A percentile compares a stretch with the other conserved stretches of the same genome.
Conservation (phyloP, 208 protist species). For the Crithidia bombi region DNA sequence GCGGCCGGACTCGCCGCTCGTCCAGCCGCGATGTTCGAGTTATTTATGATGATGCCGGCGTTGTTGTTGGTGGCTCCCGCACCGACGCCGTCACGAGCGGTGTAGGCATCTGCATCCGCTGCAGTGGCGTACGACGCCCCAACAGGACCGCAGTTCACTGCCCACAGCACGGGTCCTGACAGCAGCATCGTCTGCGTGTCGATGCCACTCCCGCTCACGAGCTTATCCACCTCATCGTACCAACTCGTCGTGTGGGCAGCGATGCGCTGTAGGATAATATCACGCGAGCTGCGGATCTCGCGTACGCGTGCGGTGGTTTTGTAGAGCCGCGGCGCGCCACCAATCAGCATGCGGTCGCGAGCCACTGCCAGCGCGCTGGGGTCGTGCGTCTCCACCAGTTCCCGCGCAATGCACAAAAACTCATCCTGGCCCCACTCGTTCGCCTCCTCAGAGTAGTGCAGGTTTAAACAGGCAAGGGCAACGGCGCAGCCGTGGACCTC, state of each 20-base stretch:
- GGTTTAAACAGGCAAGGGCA: slow-evolving; percentile 80
- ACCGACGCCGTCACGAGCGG: background rate
- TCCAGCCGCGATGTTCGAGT: background rate
- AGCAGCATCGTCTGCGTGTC: slow-evolving; percentile 40
- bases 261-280: slow-evolving; percentile 64
- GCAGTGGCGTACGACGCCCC: slow-evolving; percentile 12
- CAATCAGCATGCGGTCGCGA: slow-evolving; percentile 61
- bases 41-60: background rate
- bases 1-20: background rate
- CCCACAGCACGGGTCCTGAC: slow-evolving; percentile 47
- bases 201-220: slow-evolving; percentile 25
- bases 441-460: slow-evolving; percentile 78
- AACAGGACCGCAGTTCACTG: slow-evolving; percentile 37
- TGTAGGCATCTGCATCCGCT: too few relatives aligned
- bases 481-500: slow-evolving; percentile 84
- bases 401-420: slow-evolving; percentile 49
- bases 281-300: slow-evolving; percentile 64
- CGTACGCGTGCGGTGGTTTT: slow-evolving; percentile 44
- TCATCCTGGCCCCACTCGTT: slow-evolving; percentile 70
- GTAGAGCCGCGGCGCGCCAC: slow-evolving; percentile 43
- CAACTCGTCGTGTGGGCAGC: slow-evolving; percentile 54
- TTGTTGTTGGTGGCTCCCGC: background rate
- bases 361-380: slow-evolving; percentile 50
- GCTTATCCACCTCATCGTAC: slow-evolving; percentile 52
- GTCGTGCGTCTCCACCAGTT: slow-evolving; percentile 54